A percentile compares a stretch with the other conserved stretches of the same genome.
Evolutionary conservation across 2,329 filamentous ascomycete species (phyloP).

Genomic region (Epichloe coenophiala): DNA sequence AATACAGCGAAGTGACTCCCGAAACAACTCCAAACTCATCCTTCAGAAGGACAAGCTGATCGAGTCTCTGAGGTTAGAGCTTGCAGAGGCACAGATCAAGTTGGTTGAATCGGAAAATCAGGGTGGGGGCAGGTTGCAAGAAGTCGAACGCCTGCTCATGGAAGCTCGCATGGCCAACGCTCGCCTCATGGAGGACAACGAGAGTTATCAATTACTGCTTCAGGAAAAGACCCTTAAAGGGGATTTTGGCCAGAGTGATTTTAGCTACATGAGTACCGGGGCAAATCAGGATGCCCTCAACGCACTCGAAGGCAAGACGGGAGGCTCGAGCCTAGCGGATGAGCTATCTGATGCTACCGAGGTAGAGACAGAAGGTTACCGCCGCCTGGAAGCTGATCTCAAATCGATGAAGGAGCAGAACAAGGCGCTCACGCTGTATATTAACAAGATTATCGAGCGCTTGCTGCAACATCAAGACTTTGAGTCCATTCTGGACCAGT

Average conservation of each 20-base stretch:
- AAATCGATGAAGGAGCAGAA: slow-evolving; percentile 82
- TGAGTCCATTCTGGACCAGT: slow-evolving; percentile 81
- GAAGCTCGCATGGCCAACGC: slow-evolving; percentile 94
- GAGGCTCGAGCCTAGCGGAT: slow-evolving; percentile 59
- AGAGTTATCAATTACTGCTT: slow-evolving; percentile 90
- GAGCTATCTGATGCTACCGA: slow-evolving; percentile 63
- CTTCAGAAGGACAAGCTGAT: slow-evolving; percentile 95
- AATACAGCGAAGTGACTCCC: slow-evolving; percentile 74
- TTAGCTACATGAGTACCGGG: slow-evolving; percentile 50
- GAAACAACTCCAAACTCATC: slow-evolving; percentile 78
- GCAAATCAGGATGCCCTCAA: slow-evolving; percentile 52
- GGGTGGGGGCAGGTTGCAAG: slow-evolving; percentile 73
- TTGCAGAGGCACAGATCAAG: slow-evolving; percentile 92
- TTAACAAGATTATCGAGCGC: slow-evolving; percentile 97
- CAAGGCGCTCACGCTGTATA: slow-evolving; percentile 92
- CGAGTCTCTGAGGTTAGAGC: slow-evolving; percentile 77
- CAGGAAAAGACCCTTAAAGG: slow-evolving; percentile 93
- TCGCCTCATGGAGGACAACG: slow-evolving; percentile 93
- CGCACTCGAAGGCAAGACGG: slow-evolving; percentile 44
- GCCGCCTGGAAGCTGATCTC: slow-evolving; percentile 64
- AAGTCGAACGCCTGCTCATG: slow-evolving; percentile 81
- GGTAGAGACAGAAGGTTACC: slow-evolving; percentile 46
- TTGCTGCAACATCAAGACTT: slow-evolving; percentile 90
- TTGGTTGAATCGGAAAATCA: slow-evolving; percentile 87
- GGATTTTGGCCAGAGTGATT: slow-evolving; percentile 78